Evolutionary conservation across 2,329 filamentous ascomycete genomes (phyloP).

Genomic region (Xylaria sp.): DNA sequence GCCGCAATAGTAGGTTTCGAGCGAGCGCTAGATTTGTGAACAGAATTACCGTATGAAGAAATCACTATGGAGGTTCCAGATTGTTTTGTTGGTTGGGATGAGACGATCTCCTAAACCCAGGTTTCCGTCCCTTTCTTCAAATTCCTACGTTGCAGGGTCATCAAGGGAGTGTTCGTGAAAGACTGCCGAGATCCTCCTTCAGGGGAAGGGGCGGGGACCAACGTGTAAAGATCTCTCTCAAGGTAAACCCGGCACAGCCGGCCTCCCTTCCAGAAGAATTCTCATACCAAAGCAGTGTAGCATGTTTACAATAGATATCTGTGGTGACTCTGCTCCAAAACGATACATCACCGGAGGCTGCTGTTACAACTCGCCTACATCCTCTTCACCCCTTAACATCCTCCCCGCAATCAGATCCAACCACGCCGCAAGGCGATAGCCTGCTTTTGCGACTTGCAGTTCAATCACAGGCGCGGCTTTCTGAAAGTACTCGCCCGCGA

Average conservation of each 20-base stretch:
- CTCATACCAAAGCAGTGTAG: neutral
- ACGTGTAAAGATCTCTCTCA: neutral
- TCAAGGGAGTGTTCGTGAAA: slow-evolving; percentile 4
- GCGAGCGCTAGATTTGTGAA: neutral
- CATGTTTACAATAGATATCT: slow-evolving; percentile 5
- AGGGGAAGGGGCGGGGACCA: neutral
- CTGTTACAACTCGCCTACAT: slow-evolving; percentile 50
- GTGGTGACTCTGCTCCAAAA: slow-evolving; percentile 8
- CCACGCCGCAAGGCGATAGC: slow-evolving; percentile 75
- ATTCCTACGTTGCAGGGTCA: slow-evolving; percentile 4
- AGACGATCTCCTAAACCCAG: neutral
- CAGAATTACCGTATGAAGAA: neutral
- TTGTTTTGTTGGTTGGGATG: neutral
- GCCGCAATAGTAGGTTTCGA: slow-evolving; percentile 8
- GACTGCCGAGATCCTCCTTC: slow-evolving; percentile 13
- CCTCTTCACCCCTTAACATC: slow-evolving; percentile 40
- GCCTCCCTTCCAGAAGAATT: neutral
- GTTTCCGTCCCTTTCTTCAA: slow-evolving; percentile 6
- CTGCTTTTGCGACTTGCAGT: slow-evolving; percentile 73
- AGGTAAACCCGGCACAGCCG: slow-evolving; percentile 3
- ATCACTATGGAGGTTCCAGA: neutral
- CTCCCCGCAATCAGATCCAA: slow-evolving; percentile 68
- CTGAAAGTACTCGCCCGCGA: slow-evolving; percentile 72
- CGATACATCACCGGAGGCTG: slow-evolving; percentile 6
- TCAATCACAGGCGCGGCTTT: slow-evolving; percentile 73